These are phyloP conservation scores for Sphenostylis stenocarpa DNA, from an alignment of 306 rosid genomes.

Conservation along the genomic window DNA sequence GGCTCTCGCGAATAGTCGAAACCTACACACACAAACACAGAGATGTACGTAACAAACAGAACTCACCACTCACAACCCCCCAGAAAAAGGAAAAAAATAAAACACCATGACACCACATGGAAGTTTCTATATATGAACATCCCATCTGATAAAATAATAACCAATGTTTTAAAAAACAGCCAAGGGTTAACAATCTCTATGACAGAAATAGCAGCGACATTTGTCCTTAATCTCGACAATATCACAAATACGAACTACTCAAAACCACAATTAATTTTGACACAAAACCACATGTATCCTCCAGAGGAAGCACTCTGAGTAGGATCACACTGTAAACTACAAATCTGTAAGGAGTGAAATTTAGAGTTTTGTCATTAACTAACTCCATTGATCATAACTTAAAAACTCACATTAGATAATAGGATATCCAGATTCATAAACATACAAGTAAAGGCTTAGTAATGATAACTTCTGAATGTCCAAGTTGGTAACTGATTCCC, in stretches of 20 bases:
- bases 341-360: background rate
- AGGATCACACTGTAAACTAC: background rate
- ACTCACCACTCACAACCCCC: background rate
- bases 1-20: conserved; percentile 79
- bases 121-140: background rate
- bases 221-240: background rate
- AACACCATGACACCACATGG: background rate
- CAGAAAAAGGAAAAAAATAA: background rate
- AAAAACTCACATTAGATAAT: background rate
- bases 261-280: background rate
- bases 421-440: background rate
- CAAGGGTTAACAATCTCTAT: background rate
- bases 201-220: background rate
- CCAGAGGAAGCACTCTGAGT: background rate
- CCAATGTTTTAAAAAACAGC: background rate
- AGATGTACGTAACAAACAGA: background rate
- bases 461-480: background rate
- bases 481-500: background rate
- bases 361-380: background rate
- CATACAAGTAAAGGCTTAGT: background rate
- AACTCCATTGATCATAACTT: background rate
- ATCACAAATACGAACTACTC: background rate
- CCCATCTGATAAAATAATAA: background rate
- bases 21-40: conserved; percentile 49
- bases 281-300: background rate